Evolutionary conservation across 768 basidiomycete genomes (phyloP).

Genomic region (Boletus barrowsii): DNA sequence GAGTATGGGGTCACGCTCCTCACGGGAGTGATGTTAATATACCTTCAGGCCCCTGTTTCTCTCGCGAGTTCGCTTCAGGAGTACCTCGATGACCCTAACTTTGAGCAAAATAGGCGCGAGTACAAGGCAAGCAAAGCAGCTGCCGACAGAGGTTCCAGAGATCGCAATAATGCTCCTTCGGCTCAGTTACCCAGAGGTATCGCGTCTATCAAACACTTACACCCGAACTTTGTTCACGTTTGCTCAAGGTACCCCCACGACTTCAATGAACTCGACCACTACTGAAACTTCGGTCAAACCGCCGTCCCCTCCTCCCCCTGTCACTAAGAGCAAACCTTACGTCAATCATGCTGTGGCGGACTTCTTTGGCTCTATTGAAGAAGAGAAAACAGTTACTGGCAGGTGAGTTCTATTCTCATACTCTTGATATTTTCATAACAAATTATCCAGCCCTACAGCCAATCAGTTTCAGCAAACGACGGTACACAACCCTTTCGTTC

Average conservation of each 20-base stretch:
- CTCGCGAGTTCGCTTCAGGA: constrained; percentile 93
- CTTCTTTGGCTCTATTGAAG: constrained; percentile 89
- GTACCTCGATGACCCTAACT: constrained; percentile 94
- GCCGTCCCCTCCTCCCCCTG: constrained; percentile 22
- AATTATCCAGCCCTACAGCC: constrained; percentile 40
- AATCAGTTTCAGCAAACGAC: constrained; percentile 57
- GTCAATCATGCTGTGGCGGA: constrained; percentile 59
- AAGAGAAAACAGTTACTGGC: constrained; percentile 62
- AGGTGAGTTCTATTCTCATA: constrained; percentile 33
- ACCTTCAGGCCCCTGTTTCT: constrained; percentile 80
- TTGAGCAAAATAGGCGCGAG: constrained; percentile 91
- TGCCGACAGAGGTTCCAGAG: constrained; percentile 41
- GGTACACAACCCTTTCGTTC: constrained; percentile 74
- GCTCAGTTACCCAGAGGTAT: constrained; percentile 19
- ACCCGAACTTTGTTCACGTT: neutral
- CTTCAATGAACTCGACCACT: constrained; percentile 20
- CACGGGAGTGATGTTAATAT: neutral
- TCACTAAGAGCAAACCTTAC: constrained; percentile 32
- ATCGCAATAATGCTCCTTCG: constrained; percentile 8
- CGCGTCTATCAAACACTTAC: neutral
- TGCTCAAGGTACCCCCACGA: constrained; percentile 12
- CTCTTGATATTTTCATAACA: constrained; percentile 7
- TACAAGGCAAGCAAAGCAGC: constrained; percentile 80
- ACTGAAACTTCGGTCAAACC: constrained; percentile 21
- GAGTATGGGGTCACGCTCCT: constrained; percentile 23